Conservation (phyloP, 805 yeast species). For the Debaryomyces maramus region DNA sequence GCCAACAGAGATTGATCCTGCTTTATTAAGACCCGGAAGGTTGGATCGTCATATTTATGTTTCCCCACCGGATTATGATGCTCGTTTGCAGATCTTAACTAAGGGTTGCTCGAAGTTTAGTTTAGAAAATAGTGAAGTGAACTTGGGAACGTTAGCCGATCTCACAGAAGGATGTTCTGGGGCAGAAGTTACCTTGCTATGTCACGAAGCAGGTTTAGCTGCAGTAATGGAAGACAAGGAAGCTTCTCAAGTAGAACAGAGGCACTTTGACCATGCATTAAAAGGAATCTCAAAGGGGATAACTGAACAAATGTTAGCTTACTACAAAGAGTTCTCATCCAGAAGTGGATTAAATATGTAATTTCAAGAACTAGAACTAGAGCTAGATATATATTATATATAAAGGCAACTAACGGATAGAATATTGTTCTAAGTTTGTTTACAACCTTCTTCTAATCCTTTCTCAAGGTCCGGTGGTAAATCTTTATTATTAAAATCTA, state of each 20-base stretch:
- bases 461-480: slow-evolving; percentile 53
- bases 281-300: slow-evolving; percentile 72
- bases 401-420: slow-evolving; percentile 32
- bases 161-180: slow-evolving; percentile 92
- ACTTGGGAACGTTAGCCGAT: slow-evolving; percentile 54
- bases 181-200: slow-evolving; percentile 86
- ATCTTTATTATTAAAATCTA: slow-evolving; percentile 52
- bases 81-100: slow-evolving; percentile 73
- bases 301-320: slow-evolving; percentile 79
- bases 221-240: slow-evolving; percentile 81
- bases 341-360: slow-evolving; percentile 34
- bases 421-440: slow-evolving; percentile 36
- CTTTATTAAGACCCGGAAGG: slow-evolving; percentile 92
- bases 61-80: slow-evolving; percentile 82
- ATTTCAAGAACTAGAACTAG: slow-evolving; percentile 62
- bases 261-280: slow-evolving; percentile 75
- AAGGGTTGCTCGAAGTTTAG: slow-evolving; percentile 71
- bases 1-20: slow-evolving; percentile 92
- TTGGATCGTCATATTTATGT: slow-evolving; percentile 92
- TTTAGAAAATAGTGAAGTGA: slow-evolving; percentile 44
- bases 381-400: slow-evolving; percentile 70
- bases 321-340: slow-evolving; percentile 58
- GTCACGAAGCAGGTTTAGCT: slow-evolving; percentile 95
- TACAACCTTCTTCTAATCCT: slow-evolving; percentile 58
- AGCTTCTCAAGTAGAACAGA: slow-evolving; percentile 51